Evolutionary conservation across 116 monocot genomes (phyloP).

Genomic region (Phalaenopsis hybrid): DNA sequence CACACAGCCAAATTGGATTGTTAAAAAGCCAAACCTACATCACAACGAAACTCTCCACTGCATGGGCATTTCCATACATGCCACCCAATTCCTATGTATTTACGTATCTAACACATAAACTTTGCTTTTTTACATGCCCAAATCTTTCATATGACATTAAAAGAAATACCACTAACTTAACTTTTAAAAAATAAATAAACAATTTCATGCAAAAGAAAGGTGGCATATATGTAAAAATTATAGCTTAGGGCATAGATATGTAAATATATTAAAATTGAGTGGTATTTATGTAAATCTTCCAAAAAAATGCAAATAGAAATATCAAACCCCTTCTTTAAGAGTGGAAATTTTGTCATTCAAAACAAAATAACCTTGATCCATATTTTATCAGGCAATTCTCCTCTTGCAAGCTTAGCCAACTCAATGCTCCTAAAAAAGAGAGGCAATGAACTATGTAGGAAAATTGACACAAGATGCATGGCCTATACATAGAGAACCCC

Average conservation of each 20-base stretch:
- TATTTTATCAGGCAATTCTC: conserved; percentile 61
- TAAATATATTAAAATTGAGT: too few species aligned
- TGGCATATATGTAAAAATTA: too few species aligned
- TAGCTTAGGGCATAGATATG: too few species aligned
- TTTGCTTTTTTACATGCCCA: too few species aligned
- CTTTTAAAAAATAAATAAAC: too few species aligned
- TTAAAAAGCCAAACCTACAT: neutral
- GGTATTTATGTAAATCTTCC: too few species aligned
- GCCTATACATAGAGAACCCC: neutral
- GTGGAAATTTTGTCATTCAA: neutral
- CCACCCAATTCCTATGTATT: too few species aligned
- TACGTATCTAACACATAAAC: too few species aligned
- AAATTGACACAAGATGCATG: neutral
- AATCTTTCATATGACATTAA: too few species aligned
- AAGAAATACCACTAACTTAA: too few species aligned
- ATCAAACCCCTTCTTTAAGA: neutral
- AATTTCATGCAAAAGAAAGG: too few species aligned
- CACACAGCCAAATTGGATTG: conserved; percentile 7
- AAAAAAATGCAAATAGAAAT: neutral
- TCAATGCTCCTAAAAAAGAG: conserved; percentile 42
- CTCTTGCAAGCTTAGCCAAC: conserved; percentile 31
- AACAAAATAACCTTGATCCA: conserved; percentile 55
- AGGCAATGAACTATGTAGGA: neutral
- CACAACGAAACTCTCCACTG: neutral
- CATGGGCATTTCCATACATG: neutral